These are phyloP conservation scores for Quercus cerris DNA, from an alignment of 306 rosid genomes.

Conservation along the genomic window DNA sequence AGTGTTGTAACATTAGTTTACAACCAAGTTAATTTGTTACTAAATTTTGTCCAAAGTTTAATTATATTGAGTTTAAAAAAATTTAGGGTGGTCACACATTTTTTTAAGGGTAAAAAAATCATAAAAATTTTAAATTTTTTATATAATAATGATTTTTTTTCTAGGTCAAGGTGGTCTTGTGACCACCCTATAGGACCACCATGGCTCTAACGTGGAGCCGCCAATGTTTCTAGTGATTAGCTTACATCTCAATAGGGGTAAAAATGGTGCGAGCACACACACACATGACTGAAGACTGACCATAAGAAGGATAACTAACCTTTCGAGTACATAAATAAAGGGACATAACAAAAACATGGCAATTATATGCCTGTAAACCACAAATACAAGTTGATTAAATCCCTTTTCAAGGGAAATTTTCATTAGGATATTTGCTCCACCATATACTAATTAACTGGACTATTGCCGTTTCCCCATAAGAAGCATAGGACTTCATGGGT, in stretches of 20 bases:
- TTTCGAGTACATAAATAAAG: constrained; percentile 23
- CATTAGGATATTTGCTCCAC: constrained; percentile 18
- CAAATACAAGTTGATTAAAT: constrained; percentile 30
- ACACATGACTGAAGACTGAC: not conserved
- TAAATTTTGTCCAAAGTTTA: no score
- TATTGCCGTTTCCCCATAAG: constrained; percentile 17
- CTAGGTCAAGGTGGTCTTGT: no score
- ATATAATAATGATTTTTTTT: no score
- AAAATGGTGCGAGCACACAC: no score
- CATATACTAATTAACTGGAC: constrained; percentile 14
- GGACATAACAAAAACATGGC: constrained; percentile 26
- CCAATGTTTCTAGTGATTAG: not conserved
- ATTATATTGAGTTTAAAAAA: no score
- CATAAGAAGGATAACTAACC: constrained; percentile 11
- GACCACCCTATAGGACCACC: no score
- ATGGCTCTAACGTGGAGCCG: no score
- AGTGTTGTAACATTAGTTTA: no score
- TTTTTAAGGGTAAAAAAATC: no score
- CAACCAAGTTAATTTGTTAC: no score
- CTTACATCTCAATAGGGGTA: not conserved
- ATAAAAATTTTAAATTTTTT: no score
- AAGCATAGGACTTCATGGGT: constrained; percentile 13
- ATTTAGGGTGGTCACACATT: no score
- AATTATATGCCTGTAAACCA: constrained; percentile 31
- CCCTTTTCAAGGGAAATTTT: constrained; percentile 24